Evolutionary conservation across 2,329 filamentous ascomycete genomes (phyloP).

Genomic region (Colletotrichum sp.): DNA sequence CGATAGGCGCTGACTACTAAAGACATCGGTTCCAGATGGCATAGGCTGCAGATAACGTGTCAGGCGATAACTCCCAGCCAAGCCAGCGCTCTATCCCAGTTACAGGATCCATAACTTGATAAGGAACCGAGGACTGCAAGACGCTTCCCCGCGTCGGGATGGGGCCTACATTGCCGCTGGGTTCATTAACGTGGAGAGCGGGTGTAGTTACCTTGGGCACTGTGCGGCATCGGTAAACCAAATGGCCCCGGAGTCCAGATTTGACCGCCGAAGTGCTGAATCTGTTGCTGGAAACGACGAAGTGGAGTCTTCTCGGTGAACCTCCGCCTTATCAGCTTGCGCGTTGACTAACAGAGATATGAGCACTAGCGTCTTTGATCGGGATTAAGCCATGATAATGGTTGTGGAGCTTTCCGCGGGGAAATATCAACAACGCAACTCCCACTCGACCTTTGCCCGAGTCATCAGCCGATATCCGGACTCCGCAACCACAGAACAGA

Average conservation of each 20-base stretch:
- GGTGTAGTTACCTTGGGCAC: slow-evolving; percentile 12
- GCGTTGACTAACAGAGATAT: slow-evolving; percentile 16
- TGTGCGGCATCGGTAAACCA: neutral
- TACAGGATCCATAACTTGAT: slow-evolving; percentile 1
- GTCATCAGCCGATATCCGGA: slow-evolving; percentile 13
- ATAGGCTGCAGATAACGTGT: slow-evolving; percentile 13
- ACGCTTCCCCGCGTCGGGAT: slow-evolving; percentile 6
- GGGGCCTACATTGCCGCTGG: neutral
- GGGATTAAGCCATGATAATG: neutral
- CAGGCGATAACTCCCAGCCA: neutral
- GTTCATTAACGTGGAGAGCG: neutral
- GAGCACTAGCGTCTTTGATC: neutral
- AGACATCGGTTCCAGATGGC: neutral
- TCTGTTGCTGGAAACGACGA: neutral
- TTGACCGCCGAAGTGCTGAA: neutral
- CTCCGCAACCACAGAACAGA: neutral
- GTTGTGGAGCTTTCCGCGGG: slow-evolving; percentile 19
- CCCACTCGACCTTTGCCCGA: slow-evolving; percentile 11
- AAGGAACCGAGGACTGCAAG: neutral
- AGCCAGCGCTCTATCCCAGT: neutral
- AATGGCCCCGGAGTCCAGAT: neutral
- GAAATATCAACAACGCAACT: slow-evolving; percentile 15
- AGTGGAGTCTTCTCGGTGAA: slow-evolving; percentile 15
- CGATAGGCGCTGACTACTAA: neutral
- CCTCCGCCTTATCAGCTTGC: slow-evolving; percentile 19